A percentile compares a stretch with the other conserved stretches of the same genome.
These are phyloP conservation scores for Podila verticillata DNA, from an alignment of 192 early-diverging fungal genomes.

Conservation along the genomic window DNA sequence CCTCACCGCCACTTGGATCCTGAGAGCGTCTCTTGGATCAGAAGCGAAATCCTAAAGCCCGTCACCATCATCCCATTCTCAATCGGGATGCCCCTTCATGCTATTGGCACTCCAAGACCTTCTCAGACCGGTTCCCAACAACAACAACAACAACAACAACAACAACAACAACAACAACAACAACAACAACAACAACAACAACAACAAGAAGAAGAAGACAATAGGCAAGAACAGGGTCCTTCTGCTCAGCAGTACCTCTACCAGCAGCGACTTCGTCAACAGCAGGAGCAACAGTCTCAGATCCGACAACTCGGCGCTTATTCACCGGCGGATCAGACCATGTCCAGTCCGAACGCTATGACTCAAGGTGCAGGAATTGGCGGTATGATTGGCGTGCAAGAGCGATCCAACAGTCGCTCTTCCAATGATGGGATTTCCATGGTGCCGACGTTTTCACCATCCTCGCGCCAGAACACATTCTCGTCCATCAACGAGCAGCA, in stretches of 20 bases:
- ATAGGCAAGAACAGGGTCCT: not conserved
- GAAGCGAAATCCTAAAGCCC: slow-evolving; percentile 18
- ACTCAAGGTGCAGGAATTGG: not conserved
- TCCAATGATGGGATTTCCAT: not conserved
- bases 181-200: slow-evolving; percentile 1
- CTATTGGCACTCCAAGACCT: not conserved
- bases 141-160: not conserved
- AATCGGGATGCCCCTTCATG: slow-evolving; percentile 15
- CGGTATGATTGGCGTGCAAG: not conserved
- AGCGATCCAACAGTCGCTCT: not conserved
- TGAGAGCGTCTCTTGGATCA: slow-evolving; percentile 19
- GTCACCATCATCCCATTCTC: slow-evolving; percentile 31
- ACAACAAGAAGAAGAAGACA: not conserved
- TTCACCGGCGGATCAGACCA: not conserved
- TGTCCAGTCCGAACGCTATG: not conserved
- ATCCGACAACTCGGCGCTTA: too few relatives aligned
- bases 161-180: not conserved
- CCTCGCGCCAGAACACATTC: not conserved
- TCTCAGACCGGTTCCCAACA: not conserved
- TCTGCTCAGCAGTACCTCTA: slow-evolving; percentile 13
- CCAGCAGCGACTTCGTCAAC: slow-evolving; percentile 10
- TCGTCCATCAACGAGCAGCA: slow-evolving; percentile 2
- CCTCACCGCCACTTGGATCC: slow-evolving; percentile 22
- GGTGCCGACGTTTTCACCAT: not conserved
- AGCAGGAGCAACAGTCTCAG: not conserved